These are phyloP conservation scores for Puccinia novopanici DNA, from an alignment of 1,284 basidiomycete genomes.

Conservation along the genomic window DNA sequence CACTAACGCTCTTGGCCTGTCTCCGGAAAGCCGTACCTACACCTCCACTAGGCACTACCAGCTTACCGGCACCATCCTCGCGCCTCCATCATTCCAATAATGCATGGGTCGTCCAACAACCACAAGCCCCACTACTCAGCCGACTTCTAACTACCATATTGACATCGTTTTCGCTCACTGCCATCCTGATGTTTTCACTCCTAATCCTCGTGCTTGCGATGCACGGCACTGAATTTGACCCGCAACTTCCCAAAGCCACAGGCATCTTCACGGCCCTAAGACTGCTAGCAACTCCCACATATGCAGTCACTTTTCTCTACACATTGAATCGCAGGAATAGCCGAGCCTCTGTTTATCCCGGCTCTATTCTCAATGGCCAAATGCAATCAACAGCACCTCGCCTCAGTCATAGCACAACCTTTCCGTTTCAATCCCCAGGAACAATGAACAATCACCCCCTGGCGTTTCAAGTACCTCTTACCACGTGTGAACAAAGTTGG, in stretches of 20 bases:
- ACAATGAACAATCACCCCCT: not conserved
- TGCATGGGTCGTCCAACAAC: conserved; percentile 16
- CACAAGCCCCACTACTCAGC: conserved; percentile 36
- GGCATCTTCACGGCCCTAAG: conserved; percentile 47
- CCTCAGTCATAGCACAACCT: not conserved
- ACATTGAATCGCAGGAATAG: conserved; percentile 44
- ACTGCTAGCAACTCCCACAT: conserved; percentile 46
- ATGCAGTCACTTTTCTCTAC: conserved; percentile 49
- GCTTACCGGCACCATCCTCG: conserved; percentile 13
- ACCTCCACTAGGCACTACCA: not conserved
- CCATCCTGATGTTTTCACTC: conserved; percentile 49
- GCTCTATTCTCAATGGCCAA: conserved; percentile 6
- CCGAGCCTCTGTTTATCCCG: not conserved
- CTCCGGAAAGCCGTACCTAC: conserved; percentile 9
- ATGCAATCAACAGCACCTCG: conserved; percentile 5
- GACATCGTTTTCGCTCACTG: conserved; percentile 49
- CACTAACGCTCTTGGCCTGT: conserved; percentile 33
- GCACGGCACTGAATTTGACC: conserved; percentile 50
- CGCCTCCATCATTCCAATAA: conserved; percentile 11
- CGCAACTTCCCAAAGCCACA: conserved; percentile 45
- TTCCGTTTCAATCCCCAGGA: not conserved
- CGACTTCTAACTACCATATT: conserved; percentile 47
- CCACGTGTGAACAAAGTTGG: not conserved
- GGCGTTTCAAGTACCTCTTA: not conserved
- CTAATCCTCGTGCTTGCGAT: conserved; percentile 48